These are phyloP conservation scores for Uronychia binucleata DNA, from an alignment of 73 alveolate species.

Conservation along the genomic window DNA sequence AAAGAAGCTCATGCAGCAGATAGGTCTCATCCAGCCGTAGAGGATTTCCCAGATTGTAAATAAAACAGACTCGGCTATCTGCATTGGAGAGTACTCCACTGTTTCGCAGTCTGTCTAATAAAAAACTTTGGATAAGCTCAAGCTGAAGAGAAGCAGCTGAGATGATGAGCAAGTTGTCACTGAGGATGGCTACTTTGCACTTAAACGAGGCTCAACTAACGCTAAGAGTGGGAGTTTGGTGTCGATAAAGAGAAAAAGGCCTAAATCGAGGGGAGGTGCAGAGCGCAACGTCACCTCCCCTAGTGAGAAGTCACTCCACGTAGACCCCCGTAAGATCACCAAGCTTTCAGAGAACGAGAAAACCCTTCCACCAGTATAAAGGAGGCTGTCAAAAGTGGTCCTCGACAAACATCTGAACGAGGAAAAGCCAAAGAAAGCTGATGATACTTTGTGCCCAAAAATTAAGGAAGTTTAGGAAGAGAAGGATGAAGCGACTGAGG, in stretches of 20 bases:
- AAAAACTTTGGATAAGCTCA: neutral
- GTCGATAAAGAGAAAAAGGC: neutral
- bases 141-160: neutral
- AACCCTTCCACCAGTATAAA: neutral
- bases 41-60: neutral
- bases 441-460: neutral
- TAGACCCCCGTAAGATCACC: neutral
- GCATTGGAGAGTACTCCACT: neutral
- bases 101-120: neutral
- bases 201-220: neutral
- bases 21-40: neutral
- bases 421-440: neutral
- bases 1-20: neutral
- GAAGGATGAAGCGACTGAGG: neutral
- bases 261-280: neutral
- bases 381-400: neutral
- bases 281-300: neutral
- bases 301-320: neutral
- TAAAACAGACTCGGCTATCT: neutral
- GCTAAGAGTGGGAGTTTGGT: neutral
- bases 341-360: neutral
- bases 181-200: neutral
- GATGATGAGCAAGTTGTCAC: neutral
- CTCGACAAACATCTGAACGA: too few relatives aligned
- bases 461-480: too few relatives aligned